Base-by-base conservation (phyloP, 257 asterid species). In the Solanum pinnatisectum region DNA sequence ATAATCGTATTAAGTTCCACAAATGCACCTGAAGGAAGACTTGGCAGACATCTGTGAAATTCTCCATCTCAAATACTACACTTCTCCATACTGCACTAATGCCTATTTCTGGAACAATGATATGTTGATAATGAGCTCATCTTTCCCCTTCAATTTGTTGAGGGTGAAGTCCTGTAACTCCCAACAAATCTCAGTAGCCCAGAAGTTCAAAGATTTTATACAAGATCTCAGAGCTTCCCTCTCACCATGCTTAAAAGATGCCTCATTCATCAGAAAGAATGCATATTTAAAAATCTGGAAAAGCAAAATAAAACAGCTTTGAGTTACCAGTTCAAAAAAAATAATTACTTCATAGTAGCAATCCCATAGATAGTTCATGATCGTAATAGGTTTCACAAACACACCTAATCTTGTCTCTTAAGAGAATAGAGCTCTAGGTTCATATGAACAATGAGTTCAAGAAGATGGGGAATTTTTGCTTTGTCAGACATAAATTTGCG, bases 391-490 rank as follows among this genome's bases (percentile, higher is more conserved):
- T 59, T 87, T 59, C 76, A 52, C 63, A 89, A 65, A 39, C 68
- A 42, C 83, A 96, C 98, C 98, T 96, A 95, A 90, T 95, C 96
- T 91, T 97, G 96, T 85, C 98, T 93, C 92, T 96, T 96, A n/a
- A 93, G 95, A 84, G 98, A 94, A 94, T 97, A 97, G 65, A 95
- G 93, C 91, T 94, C 98, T 70, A 97, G 96, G 90, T 97, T 93
- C 94, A 91, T 93, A 91, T 92, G 93, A 88, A 91, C 90, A 87
- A 96, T 93, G 84, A 95, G 92, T 91, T 95, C 98, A 81, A 96
- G 93, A 76, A 97, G 93, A 89, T 94, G 94, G 60, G 14, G 97
- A 91, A 94, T 91, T 96, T 97, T 97, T 92, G 88, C 93, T 92
- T 94, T 42, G 14, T 42, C 14, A 42, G 49, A 42, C 49, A 42